Percentiles rank a stretch among this genome's conserved stretches.
phyloP scores from a whole-genome alignment of 257 asterid species.

The Nicotiana tomentosiformis region DNA sequence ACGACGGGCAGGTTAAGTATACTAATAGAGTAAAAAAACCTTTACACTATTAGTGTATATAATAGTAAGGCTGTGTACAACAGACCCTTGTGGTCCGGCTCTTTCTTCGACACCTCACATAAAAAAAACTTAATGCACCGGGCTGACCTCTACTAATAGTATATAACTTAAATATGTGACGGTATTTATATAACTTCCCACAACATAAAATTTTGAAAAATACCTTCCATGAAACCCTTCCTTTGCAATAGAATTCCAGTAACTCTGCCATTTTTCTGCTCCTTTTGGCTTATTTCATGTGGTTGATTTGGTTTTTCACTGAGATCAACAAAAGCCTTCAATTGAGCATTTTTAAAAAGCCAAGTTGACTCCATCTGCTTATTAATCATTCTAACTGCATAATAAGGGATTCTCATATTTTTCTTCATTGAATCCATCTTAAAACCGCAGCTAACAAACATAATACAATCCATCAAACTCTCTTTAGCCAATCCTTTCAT shows the following conservation, averaged over 20 bases:
- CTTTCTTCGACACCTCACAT: accelerated
- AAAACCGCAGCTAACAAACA: constrained; percentile 41
- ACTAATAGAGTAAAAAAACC: no score
- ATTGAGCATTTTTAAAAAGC: constrained; percentile 46
- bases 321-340: constrained; percentile 14
- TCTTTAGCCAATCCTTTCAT: constrained; percentile 74
- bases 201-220: neutral
- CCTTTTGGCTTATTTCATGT: constrained; percentile 6
- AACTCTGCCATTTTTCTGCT: neutral
- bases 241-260: constrained; percentile 19
- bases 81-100: accelerated
- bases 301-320: constrained; percentile 11
- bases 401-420: constrained; percentile 36
- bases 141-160: neutral
- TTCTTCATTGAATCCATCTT: constrained; percentile 19
- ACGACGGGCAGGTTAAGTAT: no score
- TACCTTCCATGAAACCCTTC: constrained; percentile 37
- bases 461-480: constrained; percentile 75
- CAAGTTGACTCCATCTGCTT: constrained; percentile 79
- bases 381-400: constrained; percentile 62
- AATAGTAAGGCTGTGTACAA: no score
- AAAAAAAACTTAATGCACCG: no score
- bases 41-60: no score
- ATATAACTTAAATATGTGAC: neutral
- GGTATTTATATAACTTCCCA: neutral